These are phyloP conservation scores for Cucurbita maxima DNA, from an alignment of 306 rosid species.

Conservation along the genomic window DNA sequence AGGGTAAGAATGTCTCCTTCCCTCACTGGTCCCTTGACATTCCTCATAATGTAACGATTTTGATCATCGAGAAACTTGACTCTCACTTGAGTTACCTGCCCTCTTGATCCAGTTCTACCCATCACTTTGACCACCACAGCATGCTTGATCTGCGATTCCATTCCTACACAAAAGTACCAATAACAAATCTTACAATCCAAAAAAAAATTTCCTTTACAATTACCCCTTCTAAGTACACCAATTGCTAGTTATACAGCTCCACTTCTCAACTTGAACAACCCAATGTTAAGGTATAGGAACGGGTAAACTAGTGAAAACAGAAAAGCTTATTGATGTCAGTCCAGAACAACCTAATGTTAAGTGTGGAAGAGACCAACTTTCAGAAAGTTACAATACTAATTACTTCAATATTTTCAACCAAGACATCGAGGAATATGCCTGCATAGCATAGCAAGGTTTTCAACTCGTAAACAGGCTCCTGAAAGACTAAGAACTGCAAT, in stretches of 20 bases:
- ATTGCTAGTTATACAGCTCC: not conserved
- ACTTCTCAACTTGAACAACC: not conserved
- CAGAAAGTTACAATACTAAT: not conserved
- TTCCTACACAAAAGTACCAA: not conserved
- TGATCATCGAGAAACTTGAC: conserved; percentile 14
- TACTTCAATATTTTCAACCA: not conserved
- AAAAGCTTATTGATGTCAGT: not conserved
- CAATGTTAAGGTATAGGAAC: not conserved
- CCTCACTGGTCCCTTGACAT: conserved; percentile 15
- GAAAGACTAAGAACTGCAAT: not conserved
- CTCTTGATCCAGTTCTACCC: conserved; percentile 14
- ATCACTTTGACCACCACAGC: conserved; percentile 12
- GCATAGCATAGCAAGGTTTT: not conserved
- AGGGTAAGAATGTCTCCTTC: conserved; percentile 14
- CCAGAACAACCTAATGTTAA: not conserved
- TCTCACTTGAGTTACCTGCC: conserved; percentile 15
- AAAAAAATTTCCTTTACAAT: not conserved
- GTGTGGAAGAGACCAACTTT: not conserved
- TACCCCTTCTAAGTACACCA: not conserved
- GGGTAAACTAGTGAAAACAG: not conserved
- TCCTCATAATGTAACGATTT: conserved; percentile 13
- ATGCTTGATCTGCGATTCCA: conserved; percentile 9
- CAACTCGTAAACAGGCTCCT: not conserved
- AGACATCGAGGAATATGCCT: not conserved
- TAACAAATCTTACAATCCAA: not conserved